These are phyloP conservation scores for Chytridium lagenaria DNA, from an alignment of 371 early-diverging fungal species.

Conservation along the genomic window DNA sequence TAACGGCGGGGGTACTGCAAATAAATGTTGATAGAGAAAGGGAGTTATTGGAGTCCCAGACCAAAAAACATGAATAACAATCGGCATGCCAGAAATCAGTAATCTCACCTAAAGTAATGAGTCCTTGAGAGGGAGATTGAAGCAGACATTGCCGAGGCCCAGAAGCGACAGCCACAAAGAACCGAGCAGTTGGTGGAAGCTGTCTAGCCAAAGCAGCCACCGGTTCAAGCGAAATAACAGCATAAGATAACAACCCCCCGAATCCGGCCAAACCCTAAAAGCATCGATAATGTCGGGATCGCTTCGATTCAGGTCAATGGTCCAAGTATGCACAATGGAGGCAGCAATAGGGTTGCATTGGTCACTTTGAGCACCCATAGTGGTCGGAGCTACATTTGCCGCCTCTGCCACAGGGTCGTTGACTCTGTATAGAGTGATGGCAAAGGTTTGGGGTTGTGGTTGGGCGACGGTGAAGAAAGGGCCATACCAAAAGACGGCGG, in stretches of 20 bases:
- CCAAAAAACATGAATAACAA: not conserved
- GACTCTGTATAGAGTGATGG: not conserved
- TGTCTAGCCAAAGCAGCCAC: not conserved
- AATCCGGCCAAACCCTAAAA: not conserved
- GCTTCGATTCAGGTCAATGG: not conserved
- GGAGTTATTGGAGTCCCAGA: not conserved
- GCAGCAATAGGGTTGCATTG: not conserved
- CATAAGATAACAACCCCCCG: not conserved
- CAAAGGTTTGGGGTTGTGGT: not conserved
- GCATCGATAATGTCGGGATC: not conserved
- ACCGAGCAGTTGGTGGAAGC: not conserved
- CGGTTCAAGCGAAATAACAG: not conserved
- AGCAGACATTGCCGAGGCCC: not conserved
- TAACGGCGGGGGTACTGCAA: no score
- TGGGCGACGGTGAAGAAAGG: not conserved
- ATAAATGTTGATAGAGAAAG: no score
- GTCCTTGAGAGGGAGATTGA: not conserved
- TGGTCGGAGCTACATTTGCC: not conserved
- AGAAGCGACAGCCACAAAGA: not conserved
- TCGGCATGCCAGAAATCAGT: not conserved
- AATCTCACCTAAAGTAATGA: not conserved
- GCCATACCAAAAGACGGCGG: not conserved
- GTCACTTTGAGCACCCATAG: not conserved
- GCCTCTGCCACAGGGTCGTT: not conserved
- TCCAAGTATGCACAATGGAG: not conserved